These are phyloP conservation scores for Trichoderma citrinoviride DNA, from an alignment of 2,329 filamentous ascomycete genomes.

Conservation along the genomic window DNA sequence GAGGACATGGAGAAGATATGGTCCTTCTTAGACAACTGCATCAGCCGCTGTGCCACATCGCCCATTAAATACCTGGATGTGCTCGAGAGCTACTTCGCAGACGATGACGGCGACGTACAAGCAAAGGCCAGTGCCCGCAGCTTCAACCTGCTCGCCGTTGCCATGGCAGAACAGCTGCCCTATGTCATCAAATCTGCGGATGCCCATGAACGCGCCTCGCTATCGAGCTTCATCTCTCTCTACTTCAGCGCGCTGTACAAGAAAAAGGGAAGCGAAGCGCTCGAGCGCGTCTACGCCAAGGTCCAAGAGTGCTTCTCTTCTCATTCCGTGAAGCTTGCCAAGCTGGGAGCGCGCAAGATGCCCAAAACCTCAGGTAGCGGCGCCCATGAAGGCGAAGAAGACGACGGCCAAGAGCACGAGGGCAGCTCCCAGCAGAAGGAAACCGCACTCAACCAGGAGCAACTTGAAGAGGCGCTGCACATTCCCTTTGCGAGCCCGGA, in stretches of 20 bases:
- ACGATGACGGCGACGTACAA: conserved; percentile 32
- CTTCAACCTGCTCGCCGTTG: conserved; percentile 63
- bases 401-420: not conserved
- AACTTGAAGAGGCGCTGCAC: conserved; percentile 53
- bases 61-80: conserved; percentile 82
- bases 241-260: conserved; percentile 55
- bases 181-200: conserved; percentile 58
- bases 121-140: conserved; percentile 21
- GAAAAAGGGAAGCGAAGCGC: conserved; percentile 42
- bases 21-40: conserved; percentile 78
- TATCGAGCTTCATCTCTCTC: conserved; percentile 57
- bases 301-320: conserved; percentile 34
- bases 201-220: conserved; percentile 41
- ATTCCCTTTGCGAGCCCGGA: conserved; percentile 45
- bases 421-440: conserved; percentile 17
- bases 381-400: conserved; percentile 23
- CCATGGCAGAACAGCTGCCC: conserved; percentile 73
- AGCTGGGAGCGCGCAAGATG: conserved; percentile 23
- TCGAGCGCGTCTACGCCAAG: conserved; percentile 33
- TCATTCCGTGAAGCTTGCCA: conserved; percentile 26
- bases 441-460: conserved; percentile 37
- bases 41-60: conserved; percentile 68
- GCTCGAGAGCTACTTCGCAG: conserved; percentile 48
- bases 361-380: conserved; percentile 21
- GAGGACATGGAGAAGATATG: conserved; percentile 50